Conservation (phyloP, 176 grass and related monocot genomes). For the Aegilops umbellulata region DNA sequence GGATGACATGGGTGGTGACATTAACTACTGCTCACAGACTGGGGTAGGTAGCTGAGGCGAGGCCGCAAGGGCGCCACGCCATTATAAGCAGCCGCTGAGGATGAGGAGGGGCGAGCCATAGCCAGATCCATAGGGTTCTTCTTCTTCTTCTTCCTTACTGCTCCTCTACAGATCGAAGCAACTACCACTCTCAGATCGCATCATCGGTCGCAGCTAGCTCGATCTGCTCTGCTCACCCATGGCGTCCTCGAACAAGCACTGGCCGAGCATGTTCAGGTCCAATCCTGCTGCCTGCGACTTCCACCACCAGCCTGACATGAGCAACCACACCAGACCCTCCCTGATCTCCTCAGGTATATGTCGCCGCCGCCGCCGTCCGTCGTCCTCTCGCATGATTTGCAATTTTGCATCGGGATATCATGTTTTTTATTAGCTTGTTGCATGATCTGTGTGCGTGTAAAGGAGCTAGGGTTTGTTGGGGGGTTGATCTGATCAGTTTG, state of each 20-base stretch:
- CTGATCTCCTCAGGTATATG: slow-evolving; percentile 66
- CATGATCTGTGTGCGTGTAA: background rate
- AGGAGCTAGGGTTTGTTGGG: slow-evolving; percentile 31
- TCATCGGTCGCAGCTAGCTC: background rate
- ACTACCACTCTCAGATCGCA: background rate
- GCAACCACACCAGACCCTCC: slow-evolving; percentile 51
- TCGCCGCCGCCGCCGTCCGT: background rate
- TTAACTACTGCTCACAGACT: slow-evolving; percentile 30
- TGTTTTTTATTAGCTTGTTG: background rate
- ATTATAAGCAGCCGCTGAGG: slow-evolving; percentile 35
- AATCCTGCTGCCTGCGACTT: slow-evolving; percentile 55
- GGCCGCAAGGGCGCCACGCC: background rate
- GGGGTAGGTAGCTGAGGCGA: slow-evolving; percentile 32
- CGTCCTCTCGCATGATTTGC: background rate
- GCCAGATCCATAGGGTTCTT: slow-evolving; percentile 42
- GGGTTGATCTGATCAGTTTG: background rate
- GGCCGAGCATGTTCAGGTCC: slow-evolving; percentile 99
- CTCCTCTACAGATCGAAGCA: slow-evolving; percentile 16
- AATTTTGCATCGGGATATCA: background rate
- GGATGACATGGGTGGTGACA: slow-evolving; percentile 18
- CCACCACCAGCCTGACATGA: slow-evolving; percentile 74
- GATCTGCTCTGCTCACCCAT: slow-evolving; percentile 17
- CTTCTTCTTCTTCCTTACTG: slow-evolving; percentile 4
- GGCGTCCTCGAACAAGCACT: slow-evolving; percentile 95
- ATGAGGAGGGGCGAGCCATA: slow-evolving; percentile 1